Evolutionary conservation across 2,329 filamentous ascomycete genomes (phyloP).

Genomic region (Apiospora phragmitis): DNA sequence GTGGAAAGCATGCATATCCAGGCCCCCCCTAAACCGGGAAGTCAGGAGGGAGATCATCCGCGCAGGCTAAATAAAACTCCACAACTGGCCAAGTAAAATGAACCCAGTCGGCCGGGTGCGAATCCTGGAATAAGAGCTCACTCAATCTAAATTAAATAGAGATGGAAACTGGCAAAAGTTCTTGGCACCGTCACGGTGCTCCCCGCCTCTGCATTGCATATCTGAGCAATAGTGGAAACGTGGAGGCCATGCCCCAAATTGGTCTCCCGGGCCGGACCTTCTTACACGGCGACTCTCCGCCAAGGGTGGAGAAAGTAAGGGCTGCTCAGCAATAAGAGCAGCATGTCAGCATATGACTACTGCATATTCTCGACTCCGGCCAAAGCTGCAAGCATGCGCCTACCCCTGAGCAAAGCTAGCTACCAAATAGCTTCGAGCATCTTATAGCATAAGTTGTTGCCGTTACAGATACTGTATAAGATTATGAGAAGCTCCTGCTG

Average conservation of each 20-base stretch:
- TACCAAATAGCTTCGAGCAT: not conserved
- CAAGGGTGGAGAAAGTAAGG: not conserved
- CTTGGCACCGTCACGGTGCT: not conserved
- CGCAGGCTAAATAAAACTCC: not conserved
- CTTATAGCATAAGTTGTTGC: not conserved
- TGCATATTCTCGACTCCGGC: not conserved
- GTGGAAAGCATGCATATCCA: not conserved
- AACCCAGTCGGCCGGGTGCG: not conserved
- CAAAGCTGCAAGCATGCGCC: not conserved
- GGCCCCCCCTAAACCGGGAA: not conserved
- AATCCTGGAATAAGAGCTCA: not conserved
- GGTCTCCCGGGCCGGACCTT: not conserved
- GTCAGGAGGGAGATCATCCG: constrained; percentile 1
- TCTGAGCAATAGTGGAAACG: not conserved
- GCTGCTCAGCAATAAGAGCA: not conserved
- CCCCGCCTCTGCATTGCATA: not conserved
- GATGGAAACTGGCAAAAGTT: not conserved
- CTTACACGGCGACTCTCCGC: not conserved
- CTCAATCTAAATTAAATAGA: not conserved
- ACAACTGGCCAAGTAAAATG: not conserved
- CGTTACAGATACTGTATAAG: not conserved
- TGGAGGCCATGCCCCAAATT: not conserved
- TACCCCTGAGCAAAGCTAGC: not conserved
- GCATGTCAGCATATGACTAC: not conserved
- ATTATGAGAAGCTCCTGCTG: not conserved